Base-by-base conservation (phyloP, 2,329 filamentous ascomycete genomes). In the Aspergillus vadensis region DNA sequence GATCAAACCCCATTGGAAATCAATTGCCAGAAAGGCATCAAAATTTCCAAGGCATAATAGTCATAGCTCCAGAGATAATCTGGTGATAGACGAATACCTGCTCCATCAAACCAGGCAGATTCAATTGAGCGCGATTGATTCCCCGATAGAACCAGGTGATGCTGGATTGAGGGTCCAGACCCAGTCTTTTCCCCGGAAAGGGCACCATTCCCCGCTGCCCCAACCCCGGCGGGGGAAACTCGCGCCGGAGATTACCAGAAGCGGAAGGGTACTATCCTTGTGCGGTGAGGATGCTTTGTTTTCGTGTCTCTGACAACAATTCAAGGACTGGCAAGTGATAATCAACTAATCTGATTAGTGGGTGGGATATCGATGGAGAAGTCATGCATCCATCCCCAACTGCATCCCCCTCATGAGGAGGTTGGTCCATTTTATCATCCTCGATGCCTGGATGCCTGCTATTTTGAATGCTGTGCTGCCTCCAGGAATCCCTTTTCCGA, bases 401-500 rank as follows among this genome's bases (percentile, higher is more conserved):
- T 17, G 25, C 10, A 30, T 17, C n/a, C 25, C 21, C 23, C 47
- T 30, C 23, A 30, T 32, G 47, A 50, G 47, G 30, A 21, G 38
- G 15, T n/a, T 9, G n/a, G 17, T 47, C 23, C 5, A 21, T 44
- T 44, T 55, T 55, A 55, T 55, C n/a, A 21, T 17, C 1, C 36
- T 57, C 21, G 47, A 38, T 39, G n/a, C 27, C 21, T 51, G 41
- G 17, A 5, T 44, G 41, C 41, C 39, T 23, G 19, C 19, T 14
- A 21, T 21, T 55, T 55, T 54, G 54, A 47, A 58, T 61, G 25
- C 50, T 58, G 52, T 53, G 27, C 53, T 53, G 14, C 53, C 17
- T 23, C 49, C 52, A 59, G 63, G 63, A 65, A 65, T 49, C 53
- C 58, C 56, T 55, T 63, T 65, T 65, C 63, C 47, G 47, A 30